Evolutionary conservation across 2,329 filamentous ascomycete species (phyloP).

Genomic region (Colletotrichum lini): DNA sequence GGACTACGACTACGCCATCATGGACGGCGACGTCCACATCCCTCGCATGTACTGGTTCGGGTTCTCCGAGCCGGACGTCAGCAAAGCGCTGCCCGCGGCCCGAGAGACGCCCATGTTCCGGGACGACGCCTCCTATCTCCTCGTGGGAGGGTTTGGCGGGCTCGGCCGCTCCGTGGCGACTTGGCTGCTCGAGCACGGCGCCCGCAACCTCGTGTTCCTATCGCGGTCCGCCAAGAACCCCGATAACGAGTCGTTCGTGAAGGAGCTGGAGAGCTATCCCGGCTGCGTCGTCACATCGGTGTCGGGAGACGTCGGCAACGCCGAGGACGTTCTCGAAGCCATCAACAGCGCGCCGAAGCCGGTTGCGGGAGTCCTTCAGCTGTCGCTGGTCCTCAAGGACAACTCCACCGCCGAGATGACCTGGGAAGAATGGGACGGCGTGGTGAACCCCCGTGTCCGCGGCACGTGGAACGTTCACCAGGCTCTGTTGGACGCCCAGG

Average conservation of each 20-base stretch:
- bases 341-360: neutral
- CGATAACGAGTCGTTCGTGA: slow-evolving; percentile 32
- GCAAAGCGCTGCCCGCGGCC: slow-evolving; percentile 46
- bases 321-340: slow-evolving; percentile 9
- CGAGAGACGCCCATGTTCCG: slow-evolving; percentile 38
- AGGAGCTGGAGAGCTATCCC: slow-evolving; percentile 44
- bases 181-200: slow-evolving; percentile 51
- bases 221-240: slow-evolving; percentile 44
- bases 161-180: slow-evolving; percentile 48
- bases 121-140: slow-evolving; percentile 45
- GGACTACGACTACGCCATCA: slow-evolving; percentile 51
- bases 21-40: slow-evolving; percentile 47
- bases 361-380: slow-evolving; percentile 10
- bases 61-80: slow-evolving; percentile 9
- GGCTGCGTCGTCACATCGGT: neutral
- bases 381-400: slow-evolving; percentile 23
- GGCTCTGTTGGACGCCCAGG: slow-evolving; percentile 41
- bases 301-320: neutral
- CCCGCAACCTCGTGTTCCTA: slow-evolving; percentile 47
- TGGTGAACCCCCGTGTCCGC: slow-evolving; percentile 53
- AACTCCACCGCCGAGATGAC: slow-evolving; percentile 48
- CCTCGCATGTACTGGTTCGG: slow-evolving; percentile 43
- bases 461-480: slow-evolving; percentile 59
- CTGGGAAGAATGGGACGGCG: slow-evolving; percentile 51
- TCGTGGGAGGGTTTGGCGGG: slow-evolving; percentile 52